A percentile compares a stretch with the other conserved stretches of the same genome.
Evolutionary conservation across 495 filamentous ascomycete genomes (phyloP).

Genomic region (Sporormia fimetaria): DNA sequence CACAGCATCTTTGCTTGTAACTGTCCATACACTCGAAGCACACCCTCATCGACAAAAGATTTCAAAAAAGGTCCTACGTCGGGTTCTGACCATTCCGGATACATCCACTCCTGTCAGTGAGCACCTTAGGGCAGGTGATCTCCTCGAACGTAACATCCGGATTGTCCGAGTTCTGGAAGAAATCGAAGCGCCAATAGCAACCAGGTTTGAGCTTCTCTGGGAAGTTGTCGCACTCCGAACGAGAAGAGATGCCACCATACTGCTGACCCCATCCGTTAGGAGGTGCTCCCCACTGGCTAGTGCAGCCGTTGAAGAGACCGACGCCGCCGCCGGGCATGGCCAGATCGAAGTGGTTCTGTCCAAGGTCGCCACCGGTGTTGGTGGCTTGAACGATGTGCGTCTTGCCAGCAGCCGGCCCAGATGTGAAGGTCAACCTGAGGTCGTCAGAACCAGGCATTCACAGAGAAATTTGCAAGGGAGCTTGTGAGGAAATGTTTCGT

Average conservation of each 20-base stretch:
- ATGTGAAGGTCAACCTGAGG: slow-evolving; percentile 46
- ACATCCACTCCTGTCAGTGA: slow-evolving; percentile 49
- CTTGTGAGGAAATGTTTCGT: slow-evolving; percentile 2
- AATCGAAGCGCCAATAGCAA: slow-evolving; percentile 62
- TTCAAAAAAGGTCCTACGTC: no score
- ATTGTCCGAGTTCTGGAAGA: slow-evolving; percentile 53
- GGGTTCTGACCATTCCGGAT: slow-evolving; percentile 22
- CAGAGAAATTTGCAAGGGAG: neutral
- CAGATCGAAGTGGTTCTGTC: slow-evolving; percentile 51
- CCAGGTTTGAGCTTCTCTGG: slow-evolving; percentile 46
- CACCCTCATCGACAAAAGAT: no score
- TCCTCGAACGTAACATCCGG: slow-evolving; percentile 44
- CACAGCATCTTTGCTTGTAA: no score
- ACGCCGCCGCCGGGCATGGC: slow-evolving; percentile 59
- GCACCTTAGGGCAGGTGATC: slow-evolving; percentile 48
- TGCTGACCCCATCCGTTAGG: slow-evolving; percentile 45
- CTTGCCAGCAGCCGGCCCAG: slow-evolving; percentile 44
- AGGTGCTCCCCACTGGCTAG: slow-evolving; percentile 49
- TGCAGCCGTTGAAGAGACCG: slow-evolving; percentile 54
- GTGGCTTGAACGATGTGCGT: slow-evolving; percentile 58
- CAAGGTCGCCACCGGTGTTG: slow-evolving; percentile 52
- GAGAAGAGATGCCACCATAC: slow-evolving; percentile 48
- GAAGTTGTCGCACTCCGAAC: slow-evolving; percentile 44
- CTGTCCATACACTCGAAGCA: no score
- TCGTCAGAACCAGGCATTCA: neutral